A percentile compares a stretch with the other conserved stretches of the same genome.
Evolutionary conservation across 2,329 filamentous ascomycete species (phyloP).

Genomic region (Aureobasidium pullulans): DNA sequence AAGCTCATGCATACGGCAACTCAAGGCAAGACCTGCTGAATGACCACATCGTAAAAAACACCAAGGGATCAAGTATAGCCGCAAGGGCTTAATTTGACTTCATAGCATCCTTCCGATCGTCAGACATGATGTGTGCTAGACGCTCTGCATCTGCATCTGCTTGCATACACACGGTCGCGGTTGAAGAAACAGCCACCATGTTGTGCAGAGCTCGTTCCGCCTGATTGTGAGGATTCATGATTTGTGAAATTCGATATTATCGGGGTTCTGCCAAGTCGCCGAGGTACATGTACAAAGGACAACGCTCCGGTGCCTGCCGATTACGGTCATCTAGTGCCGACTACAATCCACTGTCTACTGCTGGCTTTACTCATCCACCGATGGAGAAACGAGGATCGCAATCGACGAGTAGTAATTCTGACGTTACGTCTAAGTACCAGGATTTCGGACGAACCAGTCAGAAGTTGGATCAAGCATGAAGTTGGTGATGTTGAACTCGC

Average conservation of each 20-base stretch:
- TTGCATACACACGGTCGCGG: not conserved
- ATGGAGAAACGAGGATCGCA: not conserved
- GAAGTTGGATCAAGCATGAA: constrained; percentile 68
- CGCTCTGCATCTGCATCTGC: not conserved
- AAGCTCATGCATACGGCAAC: not conserved
- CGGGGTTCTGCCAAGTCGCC: not conserved
- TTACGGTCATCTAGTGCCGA: not conserved
- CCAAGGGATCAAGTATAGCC: not conserved
- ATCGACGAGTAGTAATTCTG: not conserved
- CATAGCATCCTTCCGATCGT: not conserved
- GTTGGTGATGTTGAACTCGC: constrained; percentile 71
- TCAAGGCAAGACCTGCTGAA: not conserved
- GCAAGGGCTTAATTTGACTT: constrained; percentile 1
- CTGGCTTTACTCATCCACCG: not conserved
- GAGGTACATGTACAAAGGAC: not conserved
- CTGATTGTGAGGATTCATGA: too few species aligned
- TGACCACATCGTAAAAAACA: not conserved
- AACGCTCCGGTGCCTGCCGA: not conserved
- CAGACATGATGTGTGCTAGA: not conserved
- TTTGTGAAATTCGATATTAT: too few species aligned
- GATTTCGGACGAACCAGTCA: constrained; percentile 55
- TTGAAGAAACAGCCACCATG: not conserved
- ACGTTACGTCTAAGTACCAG: not conserved
- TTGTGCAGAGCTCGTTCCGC: not conserved
- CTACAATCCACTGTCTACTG: not conserved